These are phyloP conservation scores for Haematococcus lacustris DNA, from an alignment of 139 green algal genomes.

Conservation along the genomic window DNA sequence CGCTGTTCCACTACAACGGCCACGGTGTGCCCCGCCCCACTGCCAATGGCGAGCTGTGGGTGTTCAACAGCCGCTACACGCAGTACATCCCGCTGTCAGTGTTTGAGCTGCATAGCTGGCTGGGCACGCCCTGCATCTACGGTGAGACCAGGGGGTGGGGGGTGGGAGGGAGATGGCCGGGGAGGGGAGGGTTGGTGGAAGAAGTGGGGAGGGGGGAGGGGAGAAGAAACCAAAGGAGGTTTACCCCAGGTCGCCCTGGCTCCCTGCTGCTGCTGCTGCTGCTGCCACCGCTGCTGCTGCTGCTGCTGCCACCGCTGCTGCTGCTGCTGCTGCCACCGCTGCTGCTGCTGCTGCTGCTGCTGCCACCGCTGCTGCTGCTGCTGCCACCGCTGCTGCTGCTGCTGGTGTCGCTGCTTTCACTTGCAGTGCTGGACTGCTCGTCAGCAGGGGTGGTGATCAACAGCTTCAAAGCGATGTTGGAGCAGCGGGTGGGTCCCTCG, in stretches of 20 bases:
- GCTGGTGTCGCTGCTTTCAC: background rate
- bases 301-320: no score
- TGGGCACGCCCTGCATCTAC: slow-evolving; percentile 90
- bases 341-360: no score
- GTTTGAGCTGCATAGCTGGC: slow-evolving; percentile 89
- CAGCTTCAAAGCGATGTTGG: slow-evolving; percentile 56
- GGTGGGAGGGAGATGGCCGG: no score
- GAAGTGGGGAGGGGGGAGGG: no score
- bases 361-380: background rate
- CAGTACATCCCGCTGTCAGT: slow-evolving; percentile 99
- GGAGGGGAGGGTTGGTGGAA: no score
- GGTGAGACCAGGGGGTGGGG: background rate
- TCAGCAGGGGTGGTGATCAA: slow-evolving; percentile 86
- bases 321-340: no score
- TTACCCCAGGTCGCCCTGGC: no score
- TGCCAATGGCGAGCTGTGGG: slow-evolving; percentile 93
- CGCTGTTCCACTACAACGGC: slow-evolving; percentile 99
- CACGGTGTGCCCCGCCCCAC: slow-evolving; percentile 96
- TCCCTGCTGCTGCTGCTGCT: no score
- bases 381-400: background rate
- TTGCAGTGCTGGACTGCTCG: slow-evolving; percentile 89
- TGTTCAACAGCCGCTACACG: slow-evolving; percentile 95
- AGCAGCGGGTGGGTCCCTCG: no score
- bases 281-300: no score
- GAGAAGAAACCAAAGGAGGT: no score